Evolutionary conservation across 768 basidiomycete genomes (phyloP).

Genomic region (Tubosaeta sp.): DNA sequence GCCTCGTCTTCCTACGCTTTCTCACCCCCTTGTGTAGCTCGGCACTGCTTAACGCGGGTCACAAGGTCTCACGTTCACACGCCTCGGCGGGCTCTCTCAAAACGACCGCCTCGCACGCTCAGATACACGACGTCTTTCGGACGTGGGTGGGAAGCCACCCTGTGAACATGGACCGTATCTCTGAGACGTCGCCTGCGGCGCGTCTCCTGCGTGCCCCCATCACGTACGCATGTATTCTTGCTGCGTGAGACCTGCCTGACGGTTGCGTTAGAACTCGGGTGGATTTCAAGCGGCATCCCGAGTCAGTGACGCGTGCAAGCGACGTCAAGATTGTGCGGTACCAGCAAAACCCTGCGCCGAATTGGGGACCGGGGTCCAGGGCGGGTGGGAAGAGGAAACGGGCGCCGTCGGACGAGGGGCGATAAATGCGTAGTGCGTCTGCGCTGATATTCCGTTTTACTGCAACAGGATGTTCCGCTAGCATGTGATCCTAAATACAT

Average conservation of each 20-base stretch:
- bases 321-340: slow-evolving; percentile 81
- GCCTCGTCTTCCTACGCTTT: neutral
- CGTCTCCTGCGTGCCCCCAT: slow-evolving; percentile 65
- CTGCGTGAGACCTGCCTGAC: neutral
- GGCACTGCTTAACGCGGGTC: slow-evolving; percentile 82
- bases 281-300: slow-evolving; percentile 75
- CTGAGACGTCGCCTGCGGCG: slow-evolving; percentile 66
- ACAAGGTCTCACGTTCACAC: slow-evolving; percentile 87
- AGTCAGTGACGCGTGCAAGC: slow-evolving; percentile 53
- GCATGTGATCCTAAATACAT: neutral
- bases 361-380: slow-evolving; percentile 88
- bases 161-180: slow-evolving; percentile 79
- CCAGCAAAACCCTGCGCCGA: slow-evolving; percentile 82
- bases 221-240: slow-evolving; percentile 37
- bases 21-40: slow-evolving; percentile 46
- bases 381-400: slow-evolving; percentile 42
- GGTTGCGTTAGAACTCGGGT: slow-evolving; percentile 44
- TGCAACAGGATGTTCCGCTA: no score
- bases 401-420: slow-evolving; percentile 18
- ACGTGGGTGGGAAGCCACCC: slow-evolving; percentile 82
- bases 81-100: slow-evolving; percentile 87
- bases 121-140: slow-evolving; percentile 79
- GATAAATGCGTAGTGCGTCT: neutral
- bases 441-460: no score
- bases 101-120: slow-evolving; percentile 69